Conservation (phyloP, 805 yeast species). For the Yamadazyma tumulicola region DNA sequence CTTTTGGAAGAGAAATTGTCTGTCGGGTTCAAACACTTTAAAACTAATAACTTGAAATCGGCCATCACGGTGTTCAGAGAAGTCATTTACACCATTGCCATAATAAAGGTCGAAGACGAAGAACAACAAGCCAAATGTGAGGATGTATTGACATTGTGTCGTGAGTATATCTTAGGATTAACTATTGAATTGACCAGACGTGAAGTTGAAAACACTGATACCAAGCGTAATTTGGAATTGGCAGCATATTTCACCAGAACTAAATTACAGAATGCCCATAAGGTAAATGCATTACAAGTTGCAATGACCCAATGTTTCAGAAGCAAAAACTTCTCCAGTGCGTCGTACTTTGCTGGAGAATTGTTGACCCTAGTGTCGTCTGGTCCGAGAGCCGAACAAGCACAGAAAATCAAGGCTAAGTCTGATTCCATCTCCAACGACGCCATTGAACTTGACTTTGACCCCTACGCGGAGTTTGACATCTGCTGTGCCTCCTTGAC, state of each 20-base stretch:
- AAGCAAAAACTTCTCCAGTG: slow-evolving; percentile 81
- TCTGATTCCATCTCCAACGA: slow-evolving; percentile 82
- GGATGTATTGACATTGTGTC: slow-evolving; percentile 68
- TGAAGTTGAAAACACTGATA: slow-evolving; percentile 61
- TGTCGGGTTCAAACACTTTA: slow-evolving; percentile 79
- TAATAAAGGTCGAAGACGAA: slow-evolving; percentile 65
- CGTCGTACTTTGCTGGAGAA: slow-evolving; percentile 86
- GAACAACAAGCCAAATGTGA: slow-evolving; percentile 76
- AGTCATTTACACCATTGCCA: slow-evolving; percentile 70
- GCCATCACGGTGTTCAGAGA: slow-evolving; percentile 80
- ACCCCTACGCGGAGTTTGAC: slow-evolving; percentile 86
- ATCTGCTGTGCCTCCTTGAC: slow-evolving; percentile 84
- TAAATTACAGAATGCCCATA: slow-evolving; percentile 76
- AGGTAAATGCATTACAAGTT: slow-evolving; percentile 83
- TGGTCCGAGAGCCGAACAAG: slow-evolving; percentile 87
- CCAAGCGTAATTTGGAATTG: slow-evolving; percentile 85
- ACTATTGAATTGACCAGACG: slow-evolving; percentile 91
- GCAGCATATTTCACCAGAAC: slow-evolving; percentile 95
- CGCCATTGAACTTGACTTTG: slow-evolving; percentile 87
- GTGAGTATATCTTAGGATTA: slow-evolving; percentile 88
- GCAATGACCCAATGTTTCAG: slow-evolving; percentile 93
- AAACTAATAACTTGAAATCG: slow-evolving; percentile 74
- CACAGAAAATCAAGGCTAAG: slow-evolving; percentile 72
- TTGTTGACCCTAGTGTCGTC: slow-evolving; percentile 64
- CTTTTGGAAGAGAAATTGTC: slow-evolving; percentile 56